Evolutionary conservation across 305 asterid species (phyloP), one percentile per base, ranked within the genome.

Genomic region (Fraxinus angustifolia): DNA sequence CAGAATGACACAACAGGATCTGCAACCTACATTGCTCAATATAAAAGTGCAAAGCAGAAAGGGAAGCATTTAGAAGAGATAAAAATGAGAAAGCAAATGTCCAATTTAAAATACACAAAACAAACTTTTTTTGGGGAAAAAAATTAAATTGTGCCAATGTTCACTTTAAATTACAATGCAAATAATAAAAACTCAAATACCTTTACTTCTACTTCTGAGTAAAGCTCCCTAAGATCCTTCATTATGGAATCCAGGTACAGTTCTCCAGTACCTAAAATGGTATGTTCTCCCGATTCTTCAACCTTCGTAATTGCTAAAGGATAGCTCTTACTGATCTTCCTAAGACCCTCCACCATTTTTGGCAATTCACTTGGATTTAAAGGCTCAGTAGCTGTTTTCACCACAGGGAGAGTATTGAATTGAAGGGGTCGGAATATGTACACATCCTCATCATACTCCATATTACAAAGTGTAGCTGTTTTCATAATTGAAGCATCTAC

Each of bases 401-500:
- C 99, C 88, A 94, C 99, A 6, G 99, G 91, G 81, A 96, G 98
- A 58, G 99, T 96, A 83, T 96, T 96, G 84, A 96, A 96, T 82
- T 91, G 98, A 84, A 94, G 98, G 10, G 98, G 94, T 78, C 98
- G 90, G 83, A 94, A 94, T 79, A 94, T 93, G 86, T 91, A 86
- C 19, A 88, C 98, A 83, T 94, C 98, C 62, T 94, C 98, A 82
- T 92, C 92, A 82, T 85, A 90, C 31, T 96, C 94, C 86, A 81
- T 65, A 84, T 90, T 94, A 90, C 99, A 96, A 38, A 96, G 91
- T 3, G 98, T 94, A 38, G 99, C 99, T 53, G 99, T 96, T 90
- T 96, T 96, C 99, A 91, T 96, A 78, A 96, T 96, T 73, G 99
- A 96, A 70, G 99, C 99, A 90, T 96, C 99, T 42, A 96, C 99